Conservation (phyloP, 371 early-diverging fungal genomes). For the Chytridium lagenaria region DNA sequence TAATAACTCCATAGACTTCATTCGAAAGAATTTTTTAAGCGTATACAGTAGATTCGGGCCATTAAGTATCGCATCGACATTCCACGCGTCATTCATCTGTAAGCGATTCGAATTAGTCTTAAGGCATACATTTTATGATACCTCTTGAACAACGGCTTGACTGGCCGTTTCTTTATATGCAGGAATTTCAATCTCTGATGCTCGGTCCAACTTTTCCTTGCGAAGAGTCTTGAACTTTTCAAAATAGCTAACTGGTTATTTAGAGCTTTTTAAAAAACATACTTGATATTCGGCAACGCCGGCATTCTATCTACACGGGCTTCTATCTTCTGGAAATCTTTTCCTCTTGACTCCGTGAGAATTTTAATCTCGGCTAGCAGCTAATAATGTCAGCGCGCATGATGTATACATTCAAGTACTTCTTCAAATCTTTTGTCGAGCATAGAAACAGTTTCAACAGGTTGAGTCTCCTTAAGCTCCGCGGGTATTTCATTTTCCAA, state of each 20-base stretch:
- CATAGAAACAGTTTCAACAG: slow-evolving; percentile 45
- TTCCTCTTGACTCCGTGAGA: slow-evolving; percentile 44
- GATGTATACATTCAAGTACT: slow-evolving; percentile 26
- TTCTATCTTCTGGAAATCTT: slow-evolving; percentile 50
- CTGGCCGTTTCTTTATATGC: slow-evolving; percentile 16
- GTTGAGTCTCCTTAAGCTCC: slow-evolving; percentile 52
- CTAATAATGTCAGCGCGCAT: slow-evolving; percentile 13
- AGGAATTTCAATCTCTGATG: slow-evolving; percentile 46
- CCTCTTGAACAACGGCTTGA: slow-evolving; percentile 41
- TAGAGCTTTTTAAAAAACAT: slow-evolving; percentile 8
- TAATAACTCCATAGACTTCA: slow-evolving; percentile 34
- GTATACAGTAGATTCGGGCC: slow-evolving; percentile 29
- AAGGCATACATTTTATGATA: background rate
- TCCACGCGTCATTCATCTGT: slow-evolving; percentile 49
- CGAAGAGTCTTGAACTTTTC: slow-evolving; percentile 46
- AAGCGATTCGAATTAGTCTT: too few relatives aligned
- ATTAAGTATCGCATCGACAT: slow-evolving; percentile 39
- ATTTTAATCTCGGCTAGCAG: slow-evolving; percentile 48
- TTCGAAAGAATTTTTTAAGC: slow-evolving; percentile 47
- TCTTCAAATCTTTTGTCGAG: slow-evolving; percentile 57
- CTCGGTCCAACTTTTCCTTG: slow-evolving; percentile 42
- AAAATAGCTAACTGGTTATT: slow-evolving; percentile 31
- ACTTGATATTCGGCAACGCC: slow-evolving; percentile 43
- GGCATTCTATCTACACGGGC: slow-evolving; percentile 43
- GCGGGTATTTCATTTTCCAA: slow-evolving; percentile 52